Conservation (phyloP, 2,329 filamentous ascomycete species). For the Epichloe uncinata region DNA sequence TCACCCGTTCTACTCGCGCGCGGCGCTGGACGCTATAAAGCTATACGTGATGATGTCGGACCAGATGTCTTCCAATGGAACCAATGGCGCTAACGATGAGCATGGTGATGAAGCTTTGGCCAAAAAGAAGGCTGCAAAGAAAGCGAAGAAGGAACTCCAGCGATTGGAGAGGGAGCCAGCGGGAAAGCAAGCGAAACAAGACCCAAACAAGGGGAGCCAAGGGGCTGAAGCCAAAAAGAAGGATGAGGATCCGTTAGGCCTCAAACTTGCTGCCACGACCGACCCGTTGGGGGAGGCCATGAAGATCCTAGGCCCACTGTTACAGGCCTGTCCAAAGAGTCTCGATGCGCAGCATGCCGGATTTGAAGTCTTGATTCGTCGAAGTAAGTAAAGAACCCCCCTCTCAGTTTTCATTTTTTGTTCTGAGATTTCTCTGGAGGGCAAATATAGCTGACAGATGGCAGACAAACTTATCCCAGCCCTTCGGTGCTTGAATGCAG, state of each 20-base stretch:
- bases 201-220: conserved; percentile 64
- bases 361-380: conserved; percentile 79
- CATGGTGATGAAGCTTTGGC: conserved; percentile 48
- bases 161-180: conserved; percentile 61
- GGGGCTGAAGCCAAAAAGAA: conserved; percentile 66
- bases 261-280: conserved; percentile 65
- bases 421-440: neutral
- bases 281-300: conserved; percentile 73
- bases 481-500: conserved; percentile 69
- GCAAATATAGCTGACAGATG: conserved; percentile 1
- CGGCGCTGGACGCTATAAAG: conserved; percentile 67
- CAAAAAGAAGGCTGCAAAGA: conserved; percentile 78
- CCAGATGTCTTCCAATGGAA: conserved; percentile 51
- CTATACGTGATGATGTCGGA: conserved; percentile 73
- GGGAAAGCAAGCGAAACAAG: conserved; percentile 65
- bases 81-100: conserved; percentile 41
- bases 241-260: conserved; percentile 76
- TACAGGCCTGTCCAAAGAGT: conserved; percentile 70
- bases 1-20: conserved; percentile 83
- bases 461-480: conserved; percentile 79
- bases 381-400: conserved; percentile 45
- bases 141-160: conserved; percentile 64
- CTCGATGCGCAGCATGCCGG: conserved; percentile 73
- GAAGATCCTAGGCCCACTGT: conserved; percentile 70
- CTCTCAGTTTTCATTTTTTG: neutral